Conservation (phyloP, 768 basidiomycete species). For the Xerocomellus chrysenteron region DNA sequence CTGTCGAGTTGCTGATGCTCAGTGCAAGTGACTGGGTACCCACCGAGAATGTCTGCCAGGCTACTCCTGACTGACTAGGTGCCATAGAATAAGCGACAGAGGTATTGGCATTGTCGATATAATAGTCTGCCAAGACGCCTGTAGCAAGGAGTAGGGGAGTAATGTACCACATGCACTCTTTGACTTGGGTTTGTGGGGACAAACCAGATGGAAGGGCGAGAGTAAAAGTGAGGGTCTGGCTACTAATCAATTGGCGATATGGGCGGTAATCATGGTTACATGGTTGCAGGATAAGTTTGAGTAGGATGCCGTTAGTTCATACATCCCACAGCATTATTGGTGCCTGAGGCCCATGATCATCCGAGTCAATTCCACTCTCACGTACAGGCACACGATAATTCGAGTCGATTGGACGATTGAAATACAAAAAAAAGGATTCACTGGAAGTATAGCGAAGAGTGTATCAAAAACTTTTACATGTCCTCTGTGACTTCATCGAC, state of each 20-base stretch:
- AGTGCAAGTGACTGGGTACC: neutral
- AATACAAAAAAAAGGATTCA: neutral
- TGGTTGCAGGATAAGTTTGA: neutral
- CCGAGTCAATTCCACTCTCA: neutral
- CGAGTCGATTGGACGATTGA: neutral
- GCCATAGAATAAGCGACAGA: conserved; percentile 21
- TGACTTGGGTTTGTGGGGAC: neutral
- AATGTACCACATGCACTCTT: conserved; percentile 1
- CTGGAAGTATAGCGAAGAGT: neutral
- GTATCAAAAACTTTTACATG: neutral
- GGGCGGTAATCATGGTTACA: neutral
- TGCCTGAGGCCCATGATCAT: no score
- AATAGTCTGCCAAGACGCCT: conserved; percentile 19
- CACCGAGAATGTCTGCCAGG: conserved; percentile 14
- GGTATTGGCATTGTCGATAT: conserved; percentile 24
- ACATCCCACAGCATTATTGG: no score
- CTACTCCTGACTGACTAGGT: conserved; percentile 7
- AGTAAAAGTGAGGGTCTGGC: neutral
- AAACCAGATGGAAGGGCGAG: neutral
- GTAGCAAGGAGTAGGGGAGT: conserved; percentile 12
- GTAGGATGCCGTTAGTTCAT: neutral
- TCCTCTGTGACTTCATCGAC: neutral
- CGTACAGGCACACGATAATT: neutral
- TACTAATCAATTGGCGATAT: neutral
- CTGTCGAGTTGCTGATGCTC: conserved; percentile 16